Conservation (phyloP, 192 early-diverging fungal species). For the Backusella luteola region DNA sequence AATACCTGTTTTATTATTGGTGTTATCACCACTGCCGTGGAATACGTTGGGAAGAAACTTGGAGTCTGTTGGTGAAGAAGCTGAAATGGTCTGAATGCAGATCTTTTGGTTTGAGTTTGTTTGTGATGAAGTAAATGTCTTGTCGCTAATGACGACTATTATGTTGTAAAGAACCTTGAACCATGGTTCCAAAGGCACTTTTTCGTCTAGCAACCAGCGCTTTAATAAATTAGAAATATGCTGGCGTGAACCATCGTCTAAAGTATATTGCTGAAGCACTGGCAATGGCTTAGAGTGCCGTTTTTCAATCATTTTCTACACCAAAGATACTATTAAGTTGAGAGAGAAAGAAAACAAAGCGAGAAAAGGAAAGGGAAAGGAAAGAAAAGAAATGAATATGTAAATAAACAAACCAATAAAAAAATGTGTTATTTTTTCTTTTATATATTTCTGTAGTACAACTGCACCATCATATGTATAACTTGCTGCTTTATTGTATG, state of each 20-base stretch:
- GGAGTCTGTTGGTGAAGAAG: neutral
- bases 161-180: neutral
- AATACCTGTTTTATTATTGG: neutral
- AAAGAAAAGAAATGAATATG: neutral
- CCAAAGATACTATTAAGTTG: neutral
- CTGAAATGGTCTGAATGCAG: neutral
- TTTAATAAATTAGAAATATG: neutral
- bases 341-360: neutral
- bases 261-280: neutral
- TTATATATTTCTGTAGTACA: neutral
- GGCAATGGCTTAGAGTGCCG: neutral
- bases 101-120: neutral
- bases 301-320: neutral
- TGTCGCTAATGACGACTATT: neutral
- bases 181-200: slow-evolving; percentile 3
- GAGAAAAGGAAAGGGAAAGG: neutral
- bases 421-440: neutral
- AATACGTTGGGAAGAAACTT: slow-evolving; percentile 4
- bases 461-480: neutral
- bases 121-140: neutral
- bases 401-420: slow-evolving; percentile 4
- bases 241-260: slow-evolving; percentile 1
- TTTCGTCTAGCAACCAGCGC: neutral
- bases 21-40: neutral
- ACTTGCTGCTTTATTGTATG: neutral